Percentiles rank a stretch among this genome's conserved stretches.
These are phyloP conservation scores for Hypomontagnella submonticulosa DNA, from an alignment of 495 filamentous ascomycete species.

Conservation along the genomic window DNA sequence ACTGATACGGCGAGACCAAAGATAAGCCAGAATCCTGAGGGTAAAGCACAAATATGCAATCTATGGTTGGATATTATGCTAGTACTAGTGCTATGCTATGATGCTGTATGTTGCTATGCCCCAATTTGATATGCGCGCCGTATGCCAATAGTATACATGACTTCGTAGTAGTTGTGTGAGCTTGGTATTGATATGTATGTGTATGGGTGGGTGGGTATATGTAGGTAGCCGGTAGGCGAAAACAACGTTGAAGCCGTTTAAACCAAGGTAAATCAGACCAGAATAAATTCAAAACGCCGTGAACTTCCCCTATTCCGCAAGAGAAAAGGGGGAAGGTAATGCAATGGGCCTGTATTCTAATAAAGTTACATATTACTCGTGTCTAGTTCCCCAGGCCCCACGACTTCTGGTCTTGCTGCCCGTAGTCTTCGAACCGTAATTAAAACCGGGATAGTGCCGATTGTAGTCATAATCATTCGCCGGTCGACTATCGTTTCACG, in stretches of 20 bases:
- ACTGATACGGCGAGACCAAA: too few relatives aligned
- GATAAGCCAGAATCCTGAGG: too few relatives aligned
- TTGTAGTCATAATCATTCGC: too few relatives aligned
- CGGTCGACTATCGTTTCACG: conserved; percentile 22
- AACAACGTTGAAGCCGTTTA: too few relatives aligned
- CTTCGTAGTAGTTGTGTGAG: background rate
- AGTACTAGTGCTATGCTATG: conserved; percentile 22
- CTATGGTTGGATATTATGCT: background rate
- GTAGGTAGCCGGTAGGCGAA: too few relatives aligned
- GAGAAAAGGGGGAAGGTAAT: background rate
- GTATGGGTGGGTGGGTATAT: background rate
- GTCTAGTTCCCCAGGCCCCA: background rate
- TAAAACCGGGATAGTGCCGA: background rate
- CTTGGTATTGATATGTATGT: conserved; percentile 1
- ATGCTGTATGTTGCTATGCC: conserved; percentile 6
- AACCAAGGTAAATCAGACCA: background rate
- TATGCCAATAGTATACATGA: conserved; percentile 21
- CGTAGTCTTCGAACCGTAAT: background rate
- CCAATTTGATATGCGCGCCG: background rate
- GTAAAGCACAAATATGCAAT: too few relatives aligned
- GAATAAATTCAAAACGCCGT: conserved; percentile 1
- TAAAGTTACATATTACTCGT: conserved; percentile 8
- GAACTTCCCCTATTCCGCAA: background rate
- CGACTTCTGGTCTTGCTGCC: conserved; percentile 1
- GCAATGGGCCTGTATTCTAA: background rate